Conservation (phyloP, 495 filamentous ascomycete species). For the Neurospora sp. region DNA sequence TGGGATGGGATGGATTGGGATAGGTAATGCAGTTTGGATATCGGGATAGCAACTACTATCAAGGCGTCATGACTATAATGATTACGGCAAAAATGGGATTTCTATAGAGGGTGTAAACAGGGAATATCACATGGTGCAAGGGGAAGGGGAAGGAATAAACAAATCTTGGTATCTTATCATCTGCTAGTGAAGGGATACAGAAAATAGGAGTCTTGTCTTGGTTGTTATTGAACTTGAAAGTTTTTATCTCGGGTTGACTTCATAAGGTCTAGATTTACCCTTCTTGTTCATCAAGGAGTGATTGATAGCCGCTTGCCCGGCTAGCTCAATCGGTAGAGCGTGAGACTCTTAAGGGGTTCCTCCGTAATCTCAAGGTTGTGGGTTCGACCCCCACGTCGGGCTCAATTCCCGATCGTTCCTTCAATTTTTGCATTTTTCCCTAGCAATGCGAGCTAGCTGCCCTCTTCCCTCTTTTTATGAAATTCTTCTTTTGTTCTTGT, state of each 20-base stretch:
- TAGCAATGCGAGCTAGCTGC: neutral
- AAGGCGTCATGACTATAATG: neutral
- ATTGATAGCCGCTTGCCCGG: constrained; percentile 1
- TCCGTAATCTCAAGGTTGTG: neutral
- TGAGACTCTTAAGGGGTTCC: constrained; percentile 52
- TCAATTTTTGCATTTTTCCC: neutral
- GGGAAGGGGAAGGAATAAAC: neutral
- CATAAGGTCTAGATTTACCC: neutral
- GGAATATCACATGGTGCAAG: neutral
- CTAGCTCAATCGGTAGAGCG: constrained; percentile 67
- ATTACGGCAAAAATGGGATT: neutral
- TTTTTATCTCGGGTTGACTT: neutral
- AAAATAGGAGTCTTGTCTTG: neutral
- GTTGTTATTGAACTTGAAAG: too few relatives aligned
- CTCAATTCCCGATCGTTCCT: neutral
- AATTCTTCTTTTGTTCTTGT: neutral
- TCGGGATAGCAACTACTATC: neutral
- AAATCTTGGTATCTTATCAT: neutral
- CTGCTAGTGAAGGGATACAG: neutral
- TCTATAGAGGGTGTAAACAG: neutral
- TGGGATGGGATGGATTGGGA: neutral
- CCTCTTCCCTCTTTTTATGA: neutral
- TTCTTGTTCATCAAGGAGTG: neutral
- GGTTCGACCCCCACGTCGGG: neutral
- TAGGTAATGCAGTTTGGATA: neutral